Evolutionary conservation across 371 early-diverging fungal species (phyloP).

Genomic region (Cokeromyces recurvatus): DNA sequence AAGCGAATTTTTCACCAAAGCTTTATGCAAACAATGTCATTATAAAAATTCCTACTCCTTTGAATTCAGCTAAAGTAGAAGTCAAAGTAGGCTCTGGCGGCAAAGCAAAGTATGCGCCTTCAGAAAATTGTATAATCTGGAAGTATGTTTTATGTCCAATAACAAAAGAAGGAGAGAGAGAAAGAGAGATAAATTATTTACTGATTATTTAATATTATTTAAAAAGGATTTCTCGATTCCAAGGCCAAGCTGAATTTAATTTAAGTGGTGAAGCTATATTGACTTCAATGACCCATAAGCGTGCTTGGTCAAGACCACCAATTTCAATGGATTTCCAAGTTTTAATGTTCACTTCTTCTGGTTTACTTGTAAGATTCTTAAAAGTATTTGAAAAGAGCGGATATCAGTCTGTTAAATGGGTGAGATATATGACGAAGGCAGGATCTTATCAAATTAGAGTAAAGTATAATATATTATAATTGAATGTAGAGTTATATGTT

Average conservation of each 20-base stretch:
- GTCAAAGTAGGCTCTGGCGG: constrained; percentile 66
- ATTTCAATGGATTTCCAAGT: constrained; percentile 89
- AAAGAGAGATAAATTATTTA: no score
- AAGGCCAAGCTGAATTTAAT: constrained; percentile 75
- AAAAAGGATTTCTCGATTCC: constrained; percentile 78
- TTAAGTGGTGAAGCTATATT: constrained; percentile 72
- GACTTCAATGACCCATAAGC: constrained; percentile 70
- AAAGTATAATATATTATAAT: no score
- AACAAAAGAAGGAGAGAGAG: neutral
- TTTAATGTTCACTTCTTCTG: constrained; percentile 87
- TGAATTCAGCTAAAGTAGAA: constrained; percentile 72
- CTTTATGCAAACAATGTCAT: constrained; percentile 79
- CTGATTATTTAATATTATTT: no score
- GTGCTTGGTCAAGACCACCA: constrained; percentile 87
- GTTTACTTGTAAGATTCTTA: constrained; percentile 81
- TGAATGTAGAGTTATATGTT: no score
- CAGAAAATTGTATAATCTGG: constrained; percentile 85
- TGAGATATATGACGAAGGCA: constrained; percentile 90
- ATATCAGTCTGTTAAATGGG: constrained; percentile 90
- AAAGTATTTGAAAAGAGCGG: constrained; percentile 91
- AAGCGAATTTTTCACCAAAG: constrained; percentile 74
- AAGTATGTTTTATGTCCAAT: no score
- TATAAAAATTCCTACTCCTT: constrained; percentile 79
- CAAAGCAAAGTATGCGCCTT: constrained; percentile 84
- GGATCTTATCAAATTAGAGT: constrained; percentile 85